phyloP scores from a whole-genome alignment of 345 rosid species.

The Populus pruinosa region DNA sequence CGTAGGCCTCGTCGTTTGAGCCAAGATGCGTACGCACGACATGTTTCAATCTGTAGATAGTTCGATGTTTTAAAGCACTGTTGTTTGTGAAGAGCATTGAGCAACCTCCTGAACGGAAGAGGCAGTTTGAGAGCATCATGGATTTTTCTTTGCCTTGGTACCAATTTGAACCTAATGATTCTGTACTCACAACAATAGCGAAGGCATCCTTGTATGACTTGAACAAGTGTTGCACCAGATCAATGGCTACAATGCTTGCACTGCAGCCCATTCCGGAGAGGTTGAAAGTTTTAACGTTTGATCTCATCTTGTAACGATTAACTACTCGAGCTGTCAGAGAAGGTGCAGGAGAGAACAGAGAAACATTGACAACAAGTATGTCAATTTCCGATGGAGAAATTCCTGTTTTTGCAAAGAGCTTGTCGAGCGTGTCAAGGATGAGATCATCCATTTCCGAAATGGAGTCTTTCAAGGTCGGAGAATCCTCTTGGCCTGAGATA shows the following conservation, averaged over 20 bases:
- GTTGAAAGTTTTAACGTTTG: constrained; percentile 53
- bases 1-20: constrained; percentile 55
- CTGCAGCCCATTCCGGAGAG: constrained; percentile 73
- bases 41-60: constrained; percentile 46
- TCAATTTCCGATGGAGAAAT: constrained; percentile 54
- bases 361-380: constrained; percentile 62
- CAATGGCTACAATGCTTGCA: constrained; percentile 52
- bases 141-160: constrained; percentile 71
- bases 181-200: constrained; percentile 77
- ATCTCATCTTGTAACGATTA: constrained; percentile 66
- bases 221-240: constrained; percentile 48
- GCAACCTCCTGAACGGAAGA: constrained; percentile 72
- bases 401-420: constrained; percentile 42
- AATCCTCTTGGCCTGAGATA: constrained; percentile 48
- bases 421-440: constrained; percentile 53
- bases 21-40: constrained; percentile 53
- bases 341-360: constrained; percentile 61
- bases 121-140: constrained; percentile 71
- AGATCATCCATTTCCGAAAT: constrained; percentile 53
- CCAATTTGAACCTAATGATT: constrained; percentile 67
- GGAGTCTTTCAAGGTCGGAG: constrained; percentile 40
- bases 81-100: constrained; percentile 67
- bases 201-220: constrained; percentile 33
- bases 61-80: constrained; percentile 33
- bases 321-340: constrained; percentile 59